Base-by-base conservation (phyloP, 108 stramenopile species). In the Poteriospumella lacustris region DNA sequence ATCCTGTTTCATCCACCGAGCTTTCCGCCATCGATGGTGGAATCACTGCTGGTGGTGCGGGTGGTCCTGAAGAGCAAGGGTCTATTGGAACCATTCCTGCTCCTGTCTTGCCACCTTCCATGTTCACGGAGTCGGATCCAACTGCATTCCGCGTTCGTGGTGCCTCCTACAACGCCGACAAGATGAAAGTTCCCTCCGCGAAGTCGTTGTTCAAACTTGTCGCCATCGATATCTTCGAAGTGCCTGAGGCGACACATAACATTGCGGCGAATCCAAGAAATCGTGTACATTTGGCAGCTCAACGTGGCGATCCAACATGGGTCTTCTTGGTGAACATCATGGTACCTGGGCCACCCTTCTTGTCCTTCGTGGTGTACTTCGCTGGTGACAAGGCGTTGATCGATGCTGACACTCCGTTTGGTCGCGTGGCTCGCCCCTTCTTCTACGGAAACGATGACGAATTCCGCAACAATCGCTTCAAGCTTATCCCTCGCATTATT, bases 101-200 rank as follows among this genome's bases (percentile, higher is more conserved):
- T 9, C 69, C 80, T 36, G 42, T 82, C 12, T 42, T 80, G 33
- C 56, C 70, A 39, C 39, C 44, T 1, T 28, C 41, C 9, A 78
- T 80, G 59, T 96, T 93, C 93, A 86, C 87, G 9, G 93, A 94
- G 79, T 88, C 91, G 3, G 93, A 93, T 72, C 85, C 91, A 26
- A 89, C 89, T 72, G 89, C 91, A 2, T 96, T 96, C 78, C 69
- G 86, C 68, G 92, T 94, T 39, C 88, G 95, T 39, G 95, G 95
- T 1, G 85, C 89, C 58, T 89, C 84, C 2, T 96, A 96, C 84
- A 80, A 80, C 42, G 58, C 67, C 0, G 89, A 90, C 80, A 86
- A 85, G 60, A 82, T 83, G 39, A 96, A 96, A 76, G 85, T 90
- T 38, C 82, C 91, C 59, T 90, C 93, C 39, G 93, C 91, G 1